Percentiles rank a stretch among this genome's conserved stretches.
Evolutionary conservation across 306 rosid species (phyloP).

Genomic region (Ochetophila trinervis): DNA sequence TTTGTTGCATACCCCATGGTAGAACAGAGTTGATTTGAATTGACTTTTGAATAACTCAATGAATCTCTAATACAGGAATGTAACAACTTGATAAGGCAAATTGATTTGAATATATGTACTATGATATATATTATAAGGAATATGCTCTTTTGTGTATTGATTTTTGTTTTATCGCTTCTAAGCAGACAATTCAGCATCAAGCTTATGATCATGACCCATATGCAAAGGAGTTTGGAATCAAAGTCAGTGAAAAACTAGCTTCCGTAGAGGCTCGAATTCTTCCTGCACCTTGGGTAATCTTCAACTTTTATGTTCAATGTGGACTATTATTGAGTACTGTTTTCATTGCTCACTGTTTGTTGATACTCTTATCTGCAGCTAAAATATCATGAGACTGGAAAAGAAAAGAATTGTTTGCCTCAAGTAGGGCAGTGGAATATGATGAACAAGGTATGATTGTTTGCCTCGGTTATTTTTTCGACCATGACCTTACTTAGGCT

Average conservation of each 20-base stretch:
- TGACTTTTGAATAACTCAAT: too few species aligned
- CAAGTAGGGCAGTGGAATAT: conserved; percentile 99
- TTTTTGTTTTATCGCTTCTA: conserved; percentile 11
- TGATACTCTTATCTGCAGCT: conserved; percentile 48
- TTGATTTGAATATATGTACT: not conserved
- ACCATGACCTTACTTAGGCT: not conserved
- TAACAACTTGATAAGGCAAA: not conserved
- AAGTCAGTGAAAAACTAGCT: conserved; percentile 83
- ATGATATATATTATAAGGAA: conserved; percentile 6
- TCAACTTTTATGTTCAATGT: conserved; percentile 11
- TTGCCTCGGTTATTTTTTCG: not conserved
- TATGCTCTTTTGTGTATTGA: conserved; percentile 8
- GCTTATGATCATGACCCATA: conserved; percentile 87
- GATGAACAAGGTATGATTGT: conserved; percentile 85
- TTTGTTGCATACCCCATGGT: too few species aligned
- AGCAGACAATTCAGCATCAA: conserved; percentile 80
- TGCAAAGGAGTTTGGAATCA: conserved; percentile 93
- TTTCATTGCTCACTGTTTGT: conserved; percentile 11
- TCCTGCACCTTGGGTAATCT: conserved; percentile 96
- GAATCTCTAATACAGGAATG: too few species aligned
- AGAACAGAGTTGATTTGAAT: too few species aligned
- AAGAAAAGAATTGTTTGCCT: conserved; percentile 93
- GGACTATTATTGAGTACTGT: not conserved
- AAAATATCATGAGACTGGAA: conserved; percentile 90
- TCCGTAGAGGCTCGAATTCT: conserved; percentile 95